These are phyloP conservation scores for Scedosporium boydii DNA, from an alignment of 2,329 filamentous ascomycete species.

Conservation along the genomic window DNA sequence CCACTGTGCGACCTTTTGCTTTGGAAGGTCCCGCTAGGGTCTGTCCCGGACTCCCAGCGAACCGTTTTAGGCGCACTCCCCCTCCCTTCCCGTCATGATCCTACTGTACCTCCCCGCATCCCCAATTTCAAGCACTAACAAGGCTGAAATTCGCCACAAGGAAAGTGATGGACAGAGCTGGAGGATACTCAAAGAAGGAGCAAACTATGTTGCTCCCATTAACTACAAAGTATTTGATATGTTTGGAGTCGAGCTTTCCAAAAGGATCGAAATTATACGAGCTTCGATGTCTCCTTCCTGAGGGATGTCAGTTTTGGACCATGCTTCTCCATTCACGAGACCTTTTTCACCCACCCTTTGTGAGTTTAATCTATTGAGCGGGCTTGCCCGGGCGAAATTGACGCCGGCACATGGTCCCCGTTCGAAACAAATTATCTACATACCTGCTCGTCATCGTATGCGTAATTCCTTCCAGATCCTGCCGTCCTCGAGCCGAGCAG, in stretches of 20 bases:
- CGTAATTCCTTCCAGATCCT: no score
- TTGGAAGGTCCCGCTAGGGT: no score
- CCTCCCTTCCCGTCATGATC: background rate
- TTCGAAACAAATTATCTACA: no score
- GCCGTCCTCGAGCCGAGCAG: no score
- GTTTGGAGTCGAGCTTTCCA: no score
- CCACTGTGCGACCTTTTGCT: no score
- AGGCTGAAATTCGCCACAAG: background rate
- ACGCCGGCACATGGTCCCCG: no score
- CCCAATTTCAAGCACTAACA: background rate
- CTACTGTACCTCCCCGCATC: background rate
- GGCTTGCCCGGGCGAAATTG: background rate
- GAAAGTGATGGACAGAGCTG: background rate
- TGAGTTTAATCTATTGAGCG: background rate
- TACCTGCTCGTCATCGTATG: no score
- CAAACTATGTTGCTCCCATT: background rate
- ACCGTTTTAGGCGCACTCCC: background rate
- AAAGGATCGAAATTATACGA: no score
- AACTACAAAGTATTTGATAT: background rate
- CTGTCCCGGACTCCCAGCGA: background rate
- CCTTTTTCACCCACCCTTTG: background rate
- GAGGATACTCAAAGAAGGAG: background rate
- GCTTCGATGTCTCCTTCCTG: background rate
- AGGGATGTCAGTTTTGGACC: background rate
- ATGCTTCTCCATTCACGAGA: background rate